Percentiles rank a stretch among this genome's conserved stretches.
These are phyloP conservation scores for Lippia alba DNA, from an alignment of 305 asterid genomes.

Conservation along the genomic window DNA sequence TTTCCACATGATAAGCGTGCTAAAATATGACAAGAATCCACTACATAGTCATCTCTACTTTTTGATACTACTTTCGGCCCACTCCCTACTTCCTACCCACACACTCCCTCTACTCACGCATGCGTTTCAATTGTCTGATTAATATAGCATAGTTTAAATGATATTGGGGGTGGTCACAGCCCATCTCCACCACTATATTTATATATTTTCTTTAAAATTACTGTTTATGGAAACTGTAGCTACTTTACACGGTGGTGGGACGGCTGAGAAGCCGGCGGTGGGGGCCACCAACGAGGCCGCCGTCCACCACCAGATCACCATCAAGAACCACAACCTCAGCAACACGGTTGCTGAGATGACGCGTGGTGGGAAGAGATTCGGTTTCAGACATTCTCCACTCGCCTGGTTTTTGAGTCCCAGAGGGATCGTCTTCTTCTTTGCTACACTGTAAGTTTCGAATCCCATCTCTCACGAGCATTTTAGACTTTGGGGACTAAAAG, in stretches of 20 bases:
- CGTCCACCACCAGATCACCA: conserved; percentile 66
- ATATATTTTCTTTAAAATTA: background rate
- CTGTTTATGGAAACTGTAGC: conserved; percentile 44
- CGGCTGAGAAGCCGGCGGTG: conserved; percentile 53
- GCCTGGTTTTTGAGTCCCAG: conserved; percentile 56
- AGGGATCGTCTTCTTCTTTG: conserved; percentile 67
- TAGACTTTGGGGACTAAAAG: background rate
- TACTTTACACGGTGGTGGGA: conserved; percentile 51
- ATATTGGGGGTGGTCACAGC: background rate
- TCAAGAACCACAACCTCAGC: conserved; percentile 42
- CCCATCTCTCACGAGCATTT: background rate
- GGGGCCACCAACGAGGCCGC: conserved; percentile 42
- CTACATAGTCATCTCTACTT: background rate
- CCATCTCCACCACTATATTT: background rate
- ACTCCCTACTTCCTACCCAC: background rate
- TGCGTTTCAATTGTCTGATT: background rate
- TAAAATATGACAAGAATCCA: background rate
- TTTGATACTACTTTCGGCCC: conserved; percentile 5
- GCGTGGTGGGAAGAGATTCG: conserved; percentile 40
- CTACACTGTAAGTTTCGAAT: conserved; percentile 62
- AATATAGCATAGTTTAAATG: background rate
- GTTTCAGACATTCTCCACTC: conserved; percentile 50
- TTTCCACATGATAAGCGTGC: too few species aligned
- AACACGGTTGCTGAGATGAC: conserved; percentile 40
- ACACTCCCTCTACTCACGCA: conserved; percentile 12